phyloP scores from a whole-genome alignment of 148 eudicot genomes.

The Nyssa sinensis region DNA sequence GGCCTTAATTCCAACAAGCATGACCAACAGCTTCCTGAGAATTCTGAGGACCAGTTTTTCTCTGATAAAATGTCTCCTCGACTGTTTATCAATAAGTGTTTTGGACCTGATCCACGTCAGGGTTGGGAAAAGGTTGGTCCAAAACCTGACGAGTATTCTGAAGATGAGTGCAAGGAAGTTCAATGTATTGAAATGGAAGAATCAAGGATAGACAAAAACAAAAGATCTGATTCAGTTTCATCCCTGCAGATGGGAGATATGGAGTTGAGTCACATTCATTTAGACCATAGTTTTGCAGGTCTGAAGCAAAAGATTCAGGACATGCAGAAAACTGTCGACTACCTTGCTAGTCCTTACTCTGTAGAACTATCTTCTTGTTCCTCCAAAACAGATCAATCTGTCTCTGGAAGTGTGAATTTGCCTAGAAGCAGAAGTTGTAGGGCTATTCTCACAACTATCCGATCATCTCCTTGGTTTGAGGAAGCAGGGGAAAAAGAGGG shows the following conservation, averaged over 20 bases:
- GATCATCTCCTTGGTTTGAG: slow-evolving; percentile 26
- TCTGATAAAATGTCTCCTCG: slow-evolving; percentile 46
- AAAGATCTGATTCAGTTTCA: slow-evolving; percentile 19
- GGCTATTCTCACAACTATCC: slow-evolving; percentile 29
- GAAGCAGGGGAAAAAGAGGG: slow-evolving; percentile 21
- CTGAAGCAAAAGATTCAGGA: slow-evolving; percentile 49
- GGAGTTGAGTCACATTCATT: slow-evolving; percentile 16
- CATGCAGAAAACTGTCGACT: slow-evolving; percentile 50
- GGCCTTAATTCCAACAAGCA: slow-evolving; percentile 23
- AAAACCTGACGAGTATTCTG: slow-evolving; percentile 30
- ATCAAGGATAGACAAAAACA: slow-evolving; percentile 18
- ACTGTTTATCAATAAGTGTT: slow-evolving; percentile 35
- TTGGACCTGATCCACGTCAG: slow-evolving; percentile 48
- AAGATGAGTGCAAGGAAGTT: slow-evolving; percentile 71
- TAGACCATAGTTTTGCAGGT: slow-evolving; percentile 34
- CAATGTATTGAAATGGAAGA: slow-evolving; percentile 53
- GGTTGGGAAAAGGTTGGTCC: slow-evolving; percentile 43
- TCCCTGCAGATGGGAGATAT: slow-evolving; percentile 25
- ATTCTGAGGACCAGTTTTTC: slow-evolving; percentile 44
- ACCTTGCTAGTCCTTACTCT: slow-evolving; percentile 34
- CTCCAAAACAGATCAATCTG: slow-evolving; percentile 37
- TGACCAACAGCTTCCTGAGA: slow-evolving; percentile 33
- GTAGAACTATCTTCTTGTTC: slow-evolving; percentile 40
- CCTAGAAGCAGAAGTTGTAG: slow-evolving; percentile 63
- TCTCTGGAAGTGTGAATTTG: slow-evolving; percentile 28